Evolutionary conservation across 208 protist genomes (phyloP), one percentile per base, ranked within the genome.

Genomic region (Leishmania martiniquensis): DNA sequence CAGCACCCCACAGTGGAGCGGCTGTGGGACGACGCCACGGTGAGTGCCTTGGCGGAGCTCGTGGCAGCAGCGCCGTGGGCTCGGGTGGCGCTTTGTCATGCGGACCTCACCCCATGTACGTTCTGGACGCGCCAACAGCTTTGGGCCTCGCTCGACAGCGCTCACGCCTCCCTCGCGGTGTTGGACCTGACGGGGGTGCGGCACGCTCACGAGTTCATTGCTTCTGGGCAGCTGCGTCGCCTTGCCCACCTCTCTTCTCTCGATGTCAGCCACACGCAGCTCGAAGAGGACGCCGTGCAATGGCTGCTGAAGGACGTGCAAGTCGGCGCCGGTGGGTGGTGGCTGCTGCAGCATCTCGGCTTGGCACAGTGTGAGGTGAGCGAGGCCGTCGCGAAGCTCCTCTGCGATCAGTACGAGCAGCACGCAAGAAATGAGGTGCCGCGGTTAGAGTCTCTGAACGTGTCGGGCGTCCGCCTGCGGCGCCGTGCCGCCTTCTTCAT

Each of bases 281-380:
- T 93, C 25, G 85, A 83, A 15, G 90, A 92, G 68, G 81, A 89
- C 42, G 68, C 69, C 54, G 65, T 89, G 45, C 25, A 76, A 39
- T 49, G 82, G 67, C 37, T 91, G 39, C 51, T 92, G 59, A 54
- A 57, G n/a, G 76, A 82, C 25, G 77, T 93, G 71, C 66, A 72
- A 25, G 47, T 51, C 15, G 80, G 81, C 34, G 63, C 86, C 29
- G 87, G 89, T 66, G 89, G 91, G 51, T 95, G 91, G 91, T 83
- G 85, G 75, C 76, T 68, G 13, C 81, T 95, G 65, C 82, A 57
- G 55, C 67, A 76, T 29, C 82, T 95, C n/a, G 86, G 84, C 13
- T 77, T 95, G 51, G 78, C 87, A 17, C 85, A 92, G 77, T 91
- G 85, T 37, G 74, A 86, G 13, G 37, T 95, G 29, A 87, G 74